Evolutionary conservation across 2,329 filamentous ascomycete species (phyloP), one percentile per base, ranked within the genome.

Genomic region (Esteya vermicola): DNA sequence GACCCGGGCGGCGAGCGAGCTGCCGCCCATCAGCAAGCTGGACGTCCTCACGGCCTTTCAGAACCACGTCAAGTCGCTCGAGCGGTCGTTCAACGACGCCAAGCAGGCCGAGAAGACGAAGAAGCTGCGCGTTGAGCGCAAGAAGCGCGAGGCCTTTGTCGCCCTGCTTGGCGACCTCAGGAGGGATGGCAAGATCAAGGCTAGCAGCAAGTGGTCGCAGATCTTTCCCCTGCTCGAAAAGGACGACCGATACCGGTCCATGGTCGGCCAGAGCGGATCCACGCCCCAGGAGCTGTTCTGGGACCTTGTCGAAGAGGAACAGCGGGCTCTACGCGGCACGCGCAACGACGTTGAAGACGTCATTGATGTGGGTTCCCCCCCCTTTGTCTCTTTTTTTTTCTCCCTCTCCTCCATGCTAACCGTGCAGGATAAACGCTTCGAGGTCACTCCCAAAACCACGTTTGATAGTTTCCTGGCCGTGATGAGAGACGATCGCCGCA

Each of bases 11-110:
- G n/a, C n/a, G n/a, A 85, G 93, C 51, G 37, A 33, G 9, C 25
- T 36, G 32, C 26, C 20, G 9, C 66, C 78, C 53, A 75, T 98
- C 51, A 86, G 70, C 62, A 85, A 86, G 56, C 81, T 84, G 61
- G 91, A 98, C 59, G 76, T 96, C 56, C 70, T 98, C 63, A 86
- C 77, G 53, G 82, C 83, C 44, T 98, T 96, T 59, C 86, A 96
- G 63, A 85, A 82, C 53, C 89, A 96, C 56, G 91, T 96, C 66
- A 94, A 93, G 62, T 72, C 79, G 43, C 70, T 96, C 48, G 91
- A 98, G 61, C 81, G 86, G 45, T 76, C 77, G 39, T 88, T 93
- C 64, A 96, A 96, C 59, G 86, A 95, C 55, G 75, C 79, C 36
- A 81, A 84, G 47, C 91, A 98, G 60, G 77, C 84, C 50, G 79